Base-by-base conservation (phyloP, 345 rosid species). In the Populus simonii region DNA sequence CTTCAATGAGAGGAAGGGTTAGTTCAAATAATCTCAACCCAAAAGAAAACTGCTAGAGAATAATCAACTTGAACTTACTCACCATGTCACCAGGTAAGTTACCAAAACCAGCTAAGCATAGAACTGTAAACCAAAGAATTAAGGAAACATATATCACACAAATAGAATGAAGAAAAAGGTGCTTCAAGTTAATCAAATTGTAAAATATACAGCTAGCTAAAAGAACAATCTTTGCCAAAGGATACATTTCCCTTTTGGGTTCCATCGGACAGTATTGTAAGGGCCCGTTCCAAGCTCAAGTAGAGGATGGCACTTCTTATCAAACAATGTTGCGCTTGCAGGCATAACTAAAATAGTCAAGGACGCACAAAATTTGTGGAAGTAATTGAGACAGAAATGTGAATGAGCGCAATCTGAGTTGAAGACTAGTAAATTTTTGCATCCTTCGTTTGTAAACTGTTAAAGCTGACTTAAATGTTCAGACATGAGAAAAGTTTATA, bases 61-160 rank as follows among this genome's bases (percentile, higher is more conserved):
- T 38, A 63, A 74, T 49, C 36, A 76, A 43, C 59, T 20, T 5
- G 51, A 51, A 57, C 1, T 15, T 45, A 75, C 83, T 59, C 88
- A 95, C 99, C 99, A 95, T 92, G 82, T 95, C 94, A 82, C 99
- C 99, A 62, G 99, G 99, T 74, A 95, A 87, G 87, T 95, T 95
- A 18, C 99, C 99, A 80, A 95, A 95, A 78, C 99, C 99, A 84
- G 99, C 98, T 81, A 95, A 82, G 65, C 98, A 95, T 67, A 95
- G 61, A 85, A 90, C 99, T 93, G 85, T 39, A 59, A 41, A 83
- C 55, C 78, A 83, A 57, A 13, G 74, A 76, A 74, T 87, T 77
- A 87, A 88, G 92, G 86, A 76, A 73, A 85, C 76, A 77, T 35
- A 81, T 43, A 59, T 7, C 71, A 8, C 9, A 27, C 10, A 17